phyloP scores from a whole-genome alignment of 2,329 filamentous ascomycete genomes.

The Zymoseptoria pseudotritici region DNA sequence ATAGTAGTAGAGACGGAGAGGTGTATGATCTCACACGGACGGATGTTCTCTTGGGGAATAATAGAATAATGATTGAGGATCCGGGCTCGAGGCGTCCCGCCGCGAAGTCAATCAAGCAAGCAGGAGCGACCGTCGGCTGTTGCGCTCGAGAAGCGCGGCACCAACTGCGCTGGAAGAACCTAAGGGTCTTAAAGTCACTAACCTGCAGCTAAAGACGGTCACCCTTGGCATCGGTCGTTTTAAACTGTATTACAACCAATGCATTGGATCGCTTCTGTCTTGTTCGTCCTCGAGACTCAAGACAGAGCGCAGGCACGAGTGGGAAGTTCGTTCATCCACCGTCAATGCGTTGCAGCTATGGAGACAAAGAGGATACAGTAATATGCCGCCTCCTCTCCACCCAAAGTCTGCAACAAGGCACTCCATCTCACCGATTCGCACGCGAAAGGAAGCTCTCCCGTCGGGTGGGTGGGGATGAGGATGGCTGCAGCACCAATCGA shows the following conservation, averaged over 20 bases:
- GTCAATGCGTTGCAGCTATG: background rate
- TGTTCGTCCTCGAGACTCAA: background rate
- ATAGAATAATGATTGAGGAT: background rate
- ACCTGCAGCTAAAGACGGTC: background rate
- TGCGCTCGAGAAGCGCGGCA: background rate
- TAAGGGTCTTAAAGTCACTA: background rate
- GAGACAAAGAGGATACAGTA: background rate
- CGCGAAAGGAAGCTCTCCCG: background rate
- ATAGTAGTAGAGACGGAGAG: background rate
- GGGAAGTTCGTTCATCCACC: background rate
- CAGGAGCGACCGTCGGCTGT: background rate
- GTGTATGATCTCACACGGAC: background rate
- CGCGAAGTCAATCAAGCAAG: background rate
- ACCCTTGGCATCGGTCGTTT: background rate
- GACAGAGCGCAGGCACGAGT: background rate
- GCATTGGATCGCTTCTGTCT: background rate
- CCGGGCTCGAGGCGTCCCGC: background rate
- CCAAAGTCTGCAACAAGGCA: background rate
- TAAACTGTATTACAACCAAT: background rate
- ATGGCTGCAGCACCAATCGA: background rate
- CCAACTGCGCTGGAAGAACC: background rate
- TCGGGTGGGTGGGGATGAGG: background rate
- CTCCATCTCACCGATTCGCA: background rate
- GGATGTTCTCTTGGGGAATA: background rate
- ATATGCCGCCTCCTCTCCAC: background rate